Conservation (phyloP, 1,139 yeast genomes). For the Arxiozyma bovina region DNA sequence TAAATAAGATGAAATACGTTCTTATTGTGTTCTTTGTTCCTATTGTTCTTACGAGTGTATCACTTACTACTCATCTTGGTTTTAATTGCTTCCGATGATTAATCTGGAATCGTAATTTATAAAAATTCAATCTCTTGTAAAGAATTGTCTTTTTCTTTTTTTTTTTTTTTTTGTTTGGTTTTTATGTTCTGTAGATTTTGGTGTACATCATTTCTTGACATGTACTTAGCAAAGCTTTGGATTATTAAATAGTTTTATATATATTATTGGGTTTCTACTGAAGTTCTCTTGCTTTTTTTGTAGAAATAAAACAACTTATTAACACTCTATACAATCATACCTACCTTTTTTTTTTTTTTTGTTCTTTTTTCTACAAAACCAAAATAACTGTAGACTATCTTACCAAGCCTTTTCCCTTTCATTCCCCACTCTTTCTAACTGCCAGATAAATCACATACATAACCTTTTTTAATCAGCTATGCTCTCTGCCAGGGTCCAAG, state of each 20-base stretch:
- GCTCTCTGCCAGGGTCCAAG: slow-evolving; percentile 19
- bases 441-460: neutral
- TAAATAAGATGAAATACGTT: neutral
- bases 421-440: neutral
- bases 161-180: too few relatives aligned
- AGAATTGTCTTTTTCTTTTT: too few relatives aligned
- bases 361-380: too few relatives aligned
- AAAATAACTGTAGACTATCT: neutral
- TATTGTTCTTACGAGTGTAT: neutral
- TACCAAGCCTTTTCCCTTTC: neutral
- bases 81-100: neutral
- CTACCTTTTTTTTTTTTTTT: too few relatives aligned
- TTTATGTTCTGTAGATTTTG: too few relatives aligned
- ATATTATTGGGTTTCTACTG: too few relatives aligned
- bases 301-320: too few relatives aligned
- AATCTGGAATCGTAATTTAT: neutral
- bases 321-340: too few relatives aligned
- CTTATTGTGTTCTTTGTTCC: neutral
- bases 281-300: too few relatives aligned
- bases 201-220: neutral
- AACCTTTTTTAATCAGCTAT: slow-evolving; percentile 6
- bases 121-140: too few relatives aligned
- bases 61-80: neutral
- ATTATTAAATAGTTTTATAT: too few relatives aligned
- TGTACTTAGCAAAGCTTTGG: too few relatives aligned